phyloP scores from a whole-genome alignment of 805 yeast species.

The Lipomyces kockii region DNA sequence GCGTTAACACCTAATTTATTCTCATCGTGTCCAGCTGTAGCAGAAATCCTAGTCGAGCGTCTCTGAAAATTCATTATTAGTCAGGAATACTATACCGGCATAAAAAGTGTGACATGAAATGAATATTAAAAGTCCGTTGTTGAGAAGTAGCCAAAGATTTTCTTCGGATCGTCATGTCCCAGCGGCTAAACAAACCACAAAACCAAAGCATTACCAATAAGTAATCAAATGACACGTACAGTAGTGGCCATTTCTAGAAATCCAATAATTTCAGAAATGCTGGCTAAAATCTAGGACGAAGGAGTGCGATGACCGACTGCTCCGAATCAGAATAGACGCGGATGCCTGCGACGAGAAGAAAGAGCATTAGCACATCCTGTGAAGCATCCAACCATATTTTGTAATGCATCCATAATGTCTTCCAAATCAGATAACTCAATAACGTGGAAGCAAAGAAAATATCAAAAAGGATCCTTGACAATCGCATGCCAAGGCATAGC shows the following conservation, averaged over 20 bases:
- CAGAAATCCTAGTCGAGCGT: conserved; percentile 32
- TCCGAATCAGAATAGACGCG: neutral
- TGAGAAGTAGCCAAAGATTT: no score
- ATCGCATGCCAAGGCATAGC: neutral
- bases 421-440: neutral
- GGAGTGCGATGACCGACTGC: neutral
- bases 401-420: neutral
- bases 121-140: neutral
- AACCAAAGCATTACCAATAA: neutral
- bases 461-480: neutral
- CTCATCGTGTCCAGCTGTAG: conserved; percentile 34
- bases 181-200: neutral
- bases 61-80: conserved; percentile 22
- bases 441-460: neutral
- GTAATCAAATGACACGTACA: conserved; percentile 10
- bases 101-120: neutral
- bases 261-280: neutral
- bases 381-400: neutral
- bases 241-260: conserved; percentile 22
- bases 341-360: neutral
- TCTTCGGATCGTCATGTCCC: neutral
- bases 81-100: neutral
- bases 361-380: neutral
- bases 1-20: conserved; percentile 21
- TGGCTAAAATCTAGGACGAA: neutral